Evolutionary conservation across 2,329 filamentous ascomycete genomes (phyloP).

Genomic region (Stachybotrys chlorohalonatus): DNA sequence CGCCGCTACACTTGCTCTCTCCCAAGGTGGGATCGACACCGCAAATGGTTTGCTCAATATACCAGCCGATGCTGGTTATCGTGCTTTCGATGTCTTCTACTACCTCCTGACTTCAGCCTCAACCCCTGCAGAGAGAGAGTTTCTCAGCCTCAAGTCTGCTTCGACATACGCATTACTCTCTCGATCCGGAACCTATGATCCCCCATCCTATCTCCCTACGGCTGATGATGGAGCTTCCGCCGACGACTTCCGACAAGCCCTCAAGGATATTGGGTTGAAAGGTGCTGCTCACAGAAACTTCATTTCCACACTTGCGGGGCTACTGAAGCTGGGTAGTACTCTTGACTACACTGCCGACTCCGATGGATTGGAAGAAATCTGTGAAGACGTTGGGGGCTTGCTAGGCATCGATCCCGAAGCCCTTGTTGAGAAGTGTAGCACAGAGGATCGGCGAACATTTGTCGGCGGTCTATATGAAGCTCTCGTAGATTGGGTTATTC

Average conservation of each 20-base stretch:
- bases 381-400: conserved; percentile 81
- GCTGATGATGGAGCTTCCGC: conserved; percentile 88
- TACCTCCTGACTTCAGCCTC: conserved; percentile 90
- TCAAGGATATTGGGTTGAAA: conserved; percentile 92
- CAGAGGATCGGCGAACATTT: conserved; percentile 72
- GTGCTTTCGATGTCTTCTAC: conserved; percentile 97
- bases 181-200: conserved; percentile 74
- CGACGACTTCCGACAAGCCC: conserved; percentile 79
- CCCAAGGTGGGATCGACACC: conserved; percentile 83
- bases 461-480: conserved; percentile 88
- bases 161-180: conserved; percentile 72
- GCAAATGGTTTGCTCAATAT: conserved; percentile 70
- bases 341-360: conserved; percentile 77
- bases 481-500: conserved; percentile 88
- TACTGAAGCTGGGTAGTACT: conserved; percentile 88
- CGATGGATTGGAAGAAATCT: conserved; percentile 75
- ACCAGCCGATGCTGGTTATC: conserved; percentile 68
- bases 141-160: conserved; percentile 68
- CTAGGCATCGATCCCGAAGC: conserved; percentile 82
- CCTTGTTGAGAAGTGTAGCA: conserved; percentile 68
- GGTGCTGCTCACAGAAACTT: conserved; percentile 73
- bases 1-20: conserved; percentile 66
- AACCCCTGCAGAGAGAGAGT: conserved; percentile 80
- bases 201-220: conserved; percentile 81
- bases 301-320: conserved; percentile 74